These are phyloP conservation scores for Parasitella parasitica DNA, from an alignment of 371 early-diverging fungal genomes.

Conservation along the genomic window DNA sequence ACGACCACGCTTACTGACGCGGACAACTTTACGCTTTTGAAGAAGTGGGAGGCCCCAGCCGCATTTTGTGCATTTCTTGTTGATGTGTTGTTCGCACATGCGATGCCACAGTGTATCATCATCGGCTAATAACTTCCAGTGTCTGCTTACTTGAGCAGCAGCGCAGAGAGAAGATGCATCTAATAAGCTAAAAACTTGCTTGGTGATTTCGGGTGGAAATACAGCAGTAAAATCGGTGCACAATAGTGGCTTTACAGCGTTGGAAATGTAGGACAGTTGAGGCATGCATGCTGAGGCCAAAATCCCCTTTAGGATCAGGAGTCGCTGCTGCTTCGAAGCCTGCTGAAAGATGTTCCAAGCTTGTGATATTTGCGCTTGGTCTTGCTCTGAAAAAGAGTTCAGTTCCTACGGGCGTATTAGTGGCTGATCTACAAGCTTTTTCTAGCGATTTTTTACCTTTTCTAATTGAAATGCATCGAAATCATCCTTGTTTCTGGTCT, in stretches of 20 bases:
- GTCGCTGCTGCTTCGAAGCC: slow-evolving; percentile 48
- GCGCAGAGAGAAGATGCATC: slow-evolving; percentile 91
- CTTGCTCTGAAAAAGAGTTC: slow-evolving; percentile 24
- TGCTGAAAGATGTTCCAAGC: slow-evolving; percentile 56
- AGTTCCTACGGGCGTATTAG: slow-evolving; percentile 10
- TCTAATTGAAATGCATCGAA: slow-evolving; percentile 8
- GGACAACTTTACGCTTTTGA: slow-evolving; percentile 40
- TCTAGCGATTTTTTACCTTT: neutral
- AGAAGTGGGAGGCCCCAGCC: slow-evolving; percentile 93
- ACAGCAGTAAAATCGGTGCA: slow-evolving; percentile 72
- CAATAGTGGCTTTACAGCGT: slow-evolving; percentile 38
- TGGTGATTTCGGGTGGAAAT: slow-evolving; percentile 77
- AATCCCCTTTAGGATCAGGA: slow-evolving; percentile 58
- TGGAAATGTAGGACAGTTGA: slow-evolving; percentile 45
- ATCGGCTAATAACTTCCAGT: slow-evolving; percentile 83
- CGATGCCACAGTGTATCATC: slow-evolving; percentile 92
- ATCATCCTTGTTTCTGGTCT: slow-evolving; percentile 17
- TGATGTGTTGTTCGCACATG: slow-evolving; percentile 96
- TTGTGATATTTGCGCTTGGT: slow-evolving; percentile 43
- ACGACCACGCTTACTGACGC: slow-evolving; percentile 15
- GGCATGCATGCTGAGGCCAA: slow-evolving; percentile 56
- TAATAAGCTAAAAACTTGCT: slow-evolving; percentile 80
- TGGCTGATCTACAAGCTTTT: neutral
- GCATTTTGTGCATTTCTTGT: slow-evolving; percentile 91
- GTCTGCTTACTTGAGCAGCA: slow-evolving; percentile 79